A percentile compares a stretch with the other conserved stretches of the same genome.
phyloP scores from a whole-genome alignment of 2,329 filamentous ascomycete genomes.

The Fusarium sp. region DNA sequence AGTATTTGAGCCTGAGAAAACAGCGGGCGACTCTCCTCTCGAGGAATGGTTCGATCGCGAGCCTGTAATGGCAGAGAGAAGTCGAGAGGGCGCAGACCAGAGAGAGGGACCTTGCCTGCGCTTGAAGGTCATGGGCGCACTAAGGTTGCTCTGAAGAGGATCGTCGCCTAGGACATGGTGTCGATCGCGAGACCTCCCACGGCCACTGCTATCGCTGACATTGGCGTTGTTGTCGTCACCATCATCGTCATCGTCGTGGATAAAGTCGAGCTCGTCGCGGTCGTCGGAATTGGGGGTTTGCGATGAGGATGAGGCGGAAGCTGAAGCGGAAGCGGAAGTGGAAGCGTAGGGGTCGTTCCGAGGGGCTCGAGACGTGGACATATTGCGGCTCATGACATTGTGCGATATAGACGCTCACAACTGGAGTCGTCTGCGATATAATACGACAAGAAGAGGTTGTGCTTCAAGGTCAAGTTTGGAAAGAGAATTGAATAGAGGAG shows the following conservation, averaged over 20 bases:
- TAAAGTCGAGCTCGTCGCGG: constrained; percentile 62
- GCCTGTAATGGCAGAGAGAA: constrained; percentile 62
- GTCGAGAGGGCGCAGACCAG: constrained; percentile 60
- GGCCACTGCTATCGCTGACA: constrained; percentile 42
- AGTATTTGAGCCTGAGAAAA: constrained; percentile 26
- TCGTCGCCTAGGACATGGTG: constrained; percentile 65
- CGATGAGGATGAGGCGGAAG: constrained; percentile 46
- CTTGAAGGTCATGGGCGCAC: constrained; percentile 76
- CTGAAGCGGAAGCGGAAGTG: constrained; percentile 51
- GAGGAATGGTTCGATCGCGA: constrained; percentile 31
- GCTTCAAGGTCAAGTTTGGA: no score
- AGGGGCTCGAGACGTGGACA: constrained; percentile 59
- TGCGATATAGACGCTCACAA: constrained; percentile 40
- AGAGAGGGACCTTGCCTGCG: constrained; percentile 70
- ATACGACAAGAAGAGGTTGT: neutral
- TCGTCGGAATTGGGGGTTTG: constrained; percentile 53
- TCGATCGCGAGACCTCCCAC: constrained; percentile 20
- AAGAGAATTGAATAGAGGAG: neutral
- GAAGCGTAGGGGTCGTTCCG: constrained; percentile 53
- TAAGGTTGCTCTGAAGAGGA: constrained; percentile 64
- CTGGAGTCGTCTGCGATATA: constrained; percentile 23
- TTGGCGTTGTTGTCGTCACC: constrained; percentile 34
- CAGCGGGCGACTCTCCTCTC: constrained; percentile 38
- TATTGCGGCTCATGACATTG: constrained; percentile 57
- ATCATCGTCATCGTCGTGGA: constrained; percentile 48